A percentile compares a stretch with the other conserved stretches of the same genome.
phyloP scores from a whole-genome alignment of 495 filamentous ascomycete genomes.

The Trypethelium eluteriae region DNA sequence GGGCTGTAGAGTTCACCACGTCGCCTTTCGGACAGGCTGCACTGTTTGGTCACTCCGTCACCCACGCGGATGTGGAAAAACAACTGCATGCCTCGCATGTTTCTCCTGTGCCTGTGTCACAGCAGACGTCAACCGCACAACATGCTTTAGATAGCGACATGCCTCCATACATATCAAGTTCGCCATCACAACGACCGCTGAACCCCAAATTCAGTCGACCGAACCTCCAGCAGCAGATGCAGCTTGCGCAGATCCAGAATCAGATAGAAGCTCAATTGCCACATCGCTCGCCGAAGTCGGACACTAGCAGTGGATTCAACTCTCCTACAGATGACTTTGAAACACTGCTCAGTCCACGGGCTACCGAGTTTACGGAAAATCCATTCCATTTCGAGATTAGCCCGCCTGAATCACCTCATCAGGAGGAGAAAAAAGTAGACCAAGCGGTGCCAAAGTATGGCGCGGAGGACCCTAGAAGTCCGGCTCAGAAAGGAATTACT shows the following conservation, averaged over 20 bases:
- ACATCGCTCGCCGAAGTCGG: conserved; percentile 16
- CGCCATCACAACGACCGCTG: neutral
- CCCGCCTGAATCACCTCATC: conserved; percentile 4
- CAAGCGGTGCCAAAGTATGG: conserved; percentile 32
- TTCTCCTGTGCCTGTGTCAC: neutral
- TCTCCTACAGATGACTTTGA: conserved; percentile 26
- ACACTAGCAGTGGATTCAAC: neutral
- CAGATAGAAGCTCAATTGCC: conserved; percentile 32
- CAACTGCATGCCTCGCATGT: neutral
- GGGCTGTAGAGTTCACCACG: conserved; percentile 26
- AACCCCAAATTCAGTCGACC: conserved; percentile 18
- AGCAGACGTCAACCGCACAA: neutral
- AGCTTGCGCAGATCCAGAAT: conserved; percentile 33
- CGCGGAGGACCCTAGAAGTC: conserved; percentile 54
- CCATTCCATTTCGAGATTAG: conserved; percentile 34
- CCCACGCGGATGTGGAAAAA: conserved; percentile 5
- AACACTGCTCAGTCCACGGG: conserved; percentile 36
- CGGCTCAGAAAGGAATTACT: conserved; percentile 54
- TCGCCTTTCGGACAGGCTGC: conserved; percentile 25
- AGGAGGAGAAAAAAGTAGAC: conserved; percentile 13
- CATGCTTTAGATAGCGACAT: neutral
- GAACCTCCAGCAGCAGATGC: conserved; percentile 30
- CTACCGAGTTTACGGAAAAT: conserved; percentile 38
- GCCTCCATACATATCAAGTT: neutral
- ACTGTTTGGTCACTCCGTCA: conserved; percentile 16